Conservation (phyloP, 2,329 filamentous ascomycete species). For the Nothophoma quercina region DNA sequence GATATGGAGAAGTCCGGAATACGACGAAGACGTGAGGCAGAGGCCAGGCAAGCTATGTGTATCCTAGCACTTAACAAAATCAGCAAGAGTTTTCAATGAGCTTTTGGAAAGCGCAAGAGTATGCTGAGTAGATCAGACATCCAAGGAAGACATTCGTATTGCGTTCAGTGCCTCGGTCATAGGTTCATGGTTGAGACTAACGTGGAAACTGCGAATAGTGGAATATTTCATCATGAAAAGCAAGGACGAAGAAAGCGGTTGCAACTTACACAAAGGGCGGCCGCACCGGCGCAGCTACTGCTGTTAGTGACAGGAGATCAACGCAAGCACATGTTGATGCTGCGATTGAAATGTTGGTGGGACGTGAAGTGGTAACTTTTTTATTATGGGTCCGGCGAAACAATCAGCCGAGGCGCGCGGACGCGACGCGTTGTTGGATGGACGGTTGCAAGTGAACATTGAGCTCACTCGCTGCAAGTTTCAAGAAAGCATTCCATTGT, state of each 20-base stretch:
- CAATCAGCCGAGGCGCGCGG: conserved; percentile 6
- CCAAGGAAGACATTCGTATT: conserved; percentile 23
- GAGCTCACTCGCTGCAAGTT: not conserved
- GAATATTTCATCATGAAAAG: conserved; percentile 21
- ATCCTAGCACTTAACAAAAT: not conserved
- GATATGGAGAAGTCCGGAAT: no score
- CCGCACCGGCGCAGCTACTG: not conserved
- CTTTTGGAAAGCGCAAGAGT: not conserved
- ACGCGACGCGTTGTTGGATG: conserved; percentile 2
- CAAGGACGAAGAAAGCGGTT: not conserved
- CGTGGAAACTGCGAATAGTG: conserved; percentile 25
- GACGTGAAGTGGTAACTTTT: not conserved
- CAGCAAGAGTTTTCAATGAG: not conserved
- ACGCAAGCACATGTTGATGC: conserved; percentile 7
- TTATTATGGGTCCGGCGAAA: conserved; percentile 17
- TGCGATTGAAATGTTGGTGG: not conserved
- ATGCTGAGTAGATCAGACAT: conserved; percentile 16
- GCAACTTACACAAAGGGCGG: not conserved
- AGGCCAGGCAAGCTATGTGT: no score
- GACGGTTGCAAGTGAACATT: not conserved
- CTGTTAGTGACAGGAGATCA: not conserved
- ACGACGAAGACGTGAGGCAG: no score
- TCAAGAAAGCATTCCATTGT: not conserved
- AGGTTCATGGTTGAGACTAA: conserved; percentile 22
- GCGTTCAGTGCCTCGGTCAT: conserved; percentile 19